phyloP scores from a whole-genome alignment of 2,329 filamentous ascomycete genomes.

The Monosporascus sp. region DNA sequence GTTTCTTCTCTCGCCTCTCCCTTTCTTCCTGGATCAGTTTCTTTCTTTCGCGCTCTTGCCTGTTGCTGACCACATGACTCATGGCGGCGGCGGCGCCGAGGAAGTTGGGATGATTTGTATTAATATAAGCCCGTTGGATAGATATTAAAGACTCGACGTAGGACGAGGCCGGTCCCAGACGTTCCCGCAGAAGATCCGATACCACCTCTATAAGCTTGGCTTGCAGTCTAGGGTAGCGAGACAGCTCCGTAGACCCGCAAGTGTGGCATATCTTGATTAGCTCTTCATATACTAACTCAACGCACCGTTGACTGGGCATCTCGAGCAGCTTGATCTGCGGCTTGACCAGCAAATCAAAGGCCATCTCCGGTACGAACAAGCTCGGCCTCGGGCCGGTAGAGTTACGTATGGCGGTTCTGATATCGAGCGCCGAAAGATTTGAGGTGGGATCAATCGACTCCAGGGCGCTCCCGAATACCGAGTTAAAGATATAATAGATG shows the following conservation, averaged over 20 bases:
- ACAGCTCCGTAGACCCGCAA: slow-evolving; percentile 90
- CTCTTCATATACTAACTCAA: slow-evolving; percentile 97
- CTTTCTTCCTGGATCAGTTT: slow-evolving; percentile 74
- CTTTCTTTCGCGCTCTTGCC: slow-evolving; percentile 90
- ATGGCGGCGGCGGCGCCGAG: slow-evolving; percentile 93
- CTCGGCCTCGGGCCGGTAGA: slow-evolving; percentile 94
- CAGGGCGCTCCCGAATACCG: slow-evolving; percentile 92
- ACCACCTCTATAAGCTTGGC: slow-evolving; percentile 98
- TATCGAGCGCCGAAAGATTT: slow-evolving; percentile 90
- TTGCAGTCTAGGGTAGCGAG: slow-evolving; percentile 86
- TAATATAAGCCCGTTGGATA: slow-evolving; percentile 97
- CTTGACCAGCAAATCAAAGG: slow-evolving; percentile 95
- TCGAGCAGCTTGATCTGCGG: slow-evolving; percentile 97
- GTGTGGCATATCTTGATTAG: slow-evolving; percentile 99
- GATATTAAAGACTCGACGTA: slow-evolving; percentile 97
- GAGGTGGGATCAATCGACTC: slow-evolving; percentile 95
- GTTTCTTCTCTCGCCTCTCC: slow-evolving; percentile 75
- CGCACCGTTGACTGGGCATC: slow-evolving; percentile 89
- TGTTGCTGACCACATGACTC: slow-evolving; percentile 91
- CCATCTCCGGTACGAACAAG: slow-evolving; percentile 94
- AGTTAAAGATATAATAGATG: slow-evolving; percentile 99
- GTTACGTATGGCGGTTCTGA: slow-evolving; percentile 94
- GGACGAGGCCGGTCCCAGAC: slow-evolving; percentile 78
- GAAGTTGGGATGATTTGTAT: slow-evolving; percentile 99
- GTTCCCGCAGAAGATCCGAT: slow-evolving; percentile 87